phyloP scores from a whole-genome alignment of 129 eudicot genomes.

The Pseudognaphalium luteoalbum region DNA sequence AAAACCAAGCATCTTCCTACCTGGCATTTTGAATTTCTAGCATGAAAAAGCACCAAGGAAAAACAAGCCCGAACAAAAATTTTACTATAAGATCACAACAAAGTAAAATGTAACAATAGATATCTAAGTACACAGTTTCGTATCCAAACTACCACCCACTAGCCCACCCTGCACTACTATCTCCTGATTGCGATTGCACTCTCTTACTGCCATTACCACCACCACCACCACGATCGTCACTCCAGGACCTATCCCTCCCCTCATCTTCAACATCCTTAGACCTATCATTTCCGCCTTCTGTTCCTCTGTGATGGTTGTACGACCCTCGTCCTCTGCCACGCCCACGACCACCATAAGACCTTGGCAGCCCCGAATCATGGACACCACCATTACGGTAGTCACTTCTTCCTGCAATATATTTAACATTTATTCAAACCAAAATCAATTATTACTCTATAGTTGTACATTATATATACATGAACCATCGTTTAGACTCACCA shows the following conservation, averaged over 20 bases:
- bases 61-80: slow-evolving; percentile 23
- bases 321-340: slow-evolving; percentile 82
- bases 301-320: slow-evolving; percentile 42
- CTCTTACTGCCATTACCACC: slow-evolving; percentile 39
- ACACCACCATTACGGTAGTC: slow-evolving; percentile 54
- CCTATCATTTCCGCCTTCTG: slow-evolving; percentile 33
- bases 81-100: not conserved
- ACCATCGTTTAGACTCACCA: slow-evolving; percentile 33
- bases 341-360: slow-evolving; percentile 67
- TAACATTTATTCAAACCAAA: not conserved
- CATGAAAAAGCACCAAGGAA: slow-evolving; percentile 2
- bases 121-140: slow-evolving; percentile 3
- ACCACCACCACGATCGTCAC: slow-evolving; percentile 65
- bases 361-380: slow-evolving; percentile 67
- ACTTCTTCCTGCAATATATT: slow-evolving; percentile 61
- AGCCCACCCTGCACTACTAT: slow-evolving; percentile 37
- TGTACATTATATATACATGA: not conserved
- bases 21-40: slow-evolving; percentile 22
- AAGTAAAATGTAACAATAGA: slow-evolving; percentile 4
- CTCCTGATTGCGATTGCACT: slow-evolving; percentile 32
- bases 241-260: not conserved
- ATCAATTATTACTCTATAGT: not conserved
- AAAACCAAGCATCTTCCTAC: slow-evolving; percentile 21
- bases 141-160: slow-evolving; percentile 34
- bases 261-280: slow-evolving; percentile 56